phyloP scores from a whole-genome alignment of 2,329 filamentous ascomycete genomes.

The Diplodia intermedia region DNA sequence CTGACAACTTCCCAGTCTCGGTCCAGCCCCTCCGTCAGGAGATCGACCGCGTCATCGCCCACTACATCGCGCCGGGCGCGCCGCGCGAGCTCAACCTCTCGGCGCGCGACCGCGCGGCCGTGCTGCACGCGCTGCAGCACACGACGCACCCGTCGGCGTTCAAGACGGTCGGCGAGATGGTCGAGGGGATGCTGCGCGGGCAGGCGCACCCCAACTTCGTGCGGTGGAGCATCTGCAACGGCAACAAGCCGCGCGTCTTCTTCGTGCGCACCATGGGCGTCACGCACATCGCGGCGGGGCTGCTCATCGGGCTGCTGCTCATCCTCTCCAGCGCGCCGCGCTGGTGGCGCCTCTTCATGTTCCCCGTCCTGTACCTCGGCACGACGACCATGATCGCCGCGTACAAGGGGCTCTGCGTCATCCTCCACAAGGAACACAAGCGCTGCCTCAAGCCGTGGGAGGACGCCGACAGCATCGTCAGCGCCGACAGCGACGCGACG shows the following conservation, averaged over 20 bases:
- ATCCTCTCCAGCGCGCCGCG: constrained; percentile 69
- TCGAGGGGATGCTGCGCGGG: constrained; percentile 73
- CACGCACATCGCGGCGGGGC: constrained; percentile 62
- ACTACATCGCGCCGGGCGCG: constrained; percentile 72
- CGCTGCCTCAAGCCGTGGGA: constrained; percentile 79
- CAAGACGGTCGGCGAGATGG: constrained; percentile 62
- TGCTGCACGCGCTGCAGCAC: constrained; percentile 72
- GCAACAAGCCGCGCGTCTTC: constrained; percentile 73
- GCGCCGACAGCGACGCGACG: constrained; percentile 16
- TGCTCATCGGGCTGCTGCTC: constrained; percentile 67
- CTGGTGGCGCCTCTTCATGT: constrained; percentile 71
- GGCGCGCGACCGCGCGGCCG: constrained; percentile 64
- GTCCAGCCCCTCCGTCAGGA: constrained; percentile 73
- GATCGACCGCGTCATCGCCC: constrained; percentile 74
- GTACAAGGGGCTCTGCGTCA: constrained; percentile 81
- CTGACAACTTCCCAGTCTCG: constrained; percentile 38
- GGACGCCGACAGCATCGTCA: constrained; percentile 57
- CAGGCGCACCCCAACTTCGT: constrained; percentile 87
- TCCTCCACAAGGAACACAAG: constrained; percentile 75
- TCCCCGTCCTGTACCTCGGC: constrained; percentile 71
- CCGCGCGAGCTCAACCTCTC: constrained; percentile 78
- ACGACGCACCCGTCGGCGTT: constrained; percentile 82
- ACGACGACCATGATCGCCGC: constrained; percentile 75
- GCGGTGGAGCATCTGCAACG: constrained; percentile 83
- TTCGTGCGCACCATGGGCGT: constrained; percentile 73